These are phyloP conservation scores for Staphylotrichum longicolle DNA, from an alignment of 495 filamentous ascomycete genomes.

Conservation along the genomic window DNA sequence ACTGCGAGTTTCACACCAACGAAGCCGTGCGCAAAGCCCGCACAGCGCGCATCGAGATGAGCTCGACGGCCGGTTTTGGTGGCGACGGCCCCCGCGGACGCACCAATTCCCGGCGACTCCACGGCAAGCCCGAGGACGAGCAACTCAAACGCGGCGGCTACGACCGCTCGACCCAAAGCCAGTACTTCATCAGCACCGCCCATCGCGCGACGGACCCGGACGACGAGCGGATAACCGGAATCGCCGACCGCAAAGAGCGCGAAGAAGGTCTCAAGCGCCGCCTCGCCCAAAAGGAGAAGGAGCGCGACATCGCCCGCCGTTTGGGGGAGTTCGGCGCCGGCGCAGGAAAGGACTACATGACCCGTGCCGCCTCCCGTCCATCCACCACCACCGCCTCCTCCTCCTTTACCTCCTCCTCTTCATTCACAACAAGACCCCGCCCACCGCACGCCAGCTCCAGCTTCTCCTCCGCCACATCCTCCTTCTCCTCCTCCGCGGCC, in stretches of 20 bases:
- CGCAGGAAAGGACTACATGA: conserved; percentile 75
- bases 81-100: conserved; percentile 25
- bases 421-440: not conserved
- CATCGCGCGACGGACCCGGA: conserved; percentile 64
- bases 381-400: conserved; percentile 17
- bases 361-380: conserved; percentile 24
- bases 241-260: conserved; percentile 52
- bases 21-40: conserved; percentile 69
- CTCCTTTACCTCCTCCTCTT: no score
- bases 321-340: conserved; percentile 62
- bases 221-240: conserved; percentile 56
- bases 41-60: conserved; percentile 71
- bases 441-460: conserved; percentile 9
- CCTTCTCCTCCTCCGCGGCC: conserved; percentile 15
- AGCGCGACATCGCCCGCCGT: conserved; percentile 73
- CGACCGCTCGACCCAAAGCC: conserved; percentile 56
- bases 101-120: conserved; percentile 33
- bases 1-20: conserved; percentile 91
- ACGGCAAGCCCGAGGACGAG: conserved; percentile 29
- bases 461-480: conserved; percentile 18
- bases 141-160: conserved; percentile 39
- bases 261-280: conserved; percentile 67
- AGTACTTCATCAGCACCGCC: conserved; percentile 54
- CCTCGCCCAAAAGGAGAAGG: conserved; percentile 69
- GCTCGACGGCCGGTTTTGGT: conserved; percentile 56